Percentiles rank a stretch among this genome's conserved stretches.
These are phyloP conservation scores for Candida glaebosa DNA, from an alignment of 805 yeast species.

Conservation along the genomic window DNA sequence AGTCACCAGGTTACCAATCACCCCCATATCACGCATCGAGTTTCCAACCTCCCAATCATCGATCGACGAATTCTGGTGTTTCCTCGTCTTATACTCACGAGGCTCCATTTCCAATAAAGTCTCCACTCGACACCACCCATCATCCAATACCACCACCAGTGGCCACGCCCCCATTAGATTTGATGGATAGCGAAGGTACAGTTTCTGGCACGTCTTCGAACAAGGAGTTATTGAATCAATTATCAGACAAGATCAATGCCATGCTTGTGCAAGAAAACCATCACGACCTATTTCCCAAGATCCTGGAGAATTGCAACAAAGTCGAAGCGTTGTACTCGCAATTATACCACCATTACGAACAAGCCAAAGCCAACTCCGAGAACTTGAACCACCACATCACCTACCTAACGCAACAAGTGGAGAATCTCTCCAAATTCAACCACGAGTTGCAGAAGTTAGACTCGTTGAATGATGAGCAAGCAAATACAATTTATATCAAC, in stretches of 20 bases:
- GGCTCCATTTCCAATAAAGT: conserved; percentile 4
- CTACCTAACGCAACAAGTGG: conserved; percentile 26
- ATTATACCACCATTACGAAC: conserved; percentile 30
- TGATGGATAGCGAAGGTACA: conserved; percentile 18
- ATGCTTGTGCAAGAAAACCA: conserved; percentile 13
- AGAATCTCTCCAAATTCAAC: conserved; percentile 20
- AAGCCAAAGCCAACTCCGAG: conserved; percentile 33
- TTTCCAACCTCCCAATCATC: not conserved
- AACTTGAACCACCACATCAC: conserved; percentile 27
- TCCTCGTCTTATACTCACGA: not conserved
- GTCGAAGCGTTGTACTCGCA: conserved; percentile 28
- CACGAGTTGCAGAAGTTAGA: conserved; percentile 22
- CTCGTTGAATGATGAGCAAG: conserved; percentile 18
- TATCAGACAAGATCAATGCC: conserved; percentile 17
- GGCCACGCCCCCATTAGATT: conserved; percentile 7
- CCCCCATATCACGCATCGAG: not conserved
- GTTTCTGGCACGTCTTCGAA: not conserved
- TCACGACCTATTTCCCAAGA: conserved; percentile 11
- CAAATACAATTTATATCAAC: conserved; percentile 14
- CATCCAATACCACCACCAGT: not conserved
- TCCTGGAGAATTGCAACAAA: conserved; percentile 16
- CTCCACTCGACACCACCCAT: conserved; percentile 1
- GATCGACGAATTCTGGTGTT: not conserved
- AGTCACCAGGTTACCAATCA: not conserved
- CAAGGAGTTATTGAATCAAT: conserved; percentile 8